Conservation (phyloP, 2,329 filamentous ascomycete genomes). For the Aspergillus pseudotamarii region DNA sequence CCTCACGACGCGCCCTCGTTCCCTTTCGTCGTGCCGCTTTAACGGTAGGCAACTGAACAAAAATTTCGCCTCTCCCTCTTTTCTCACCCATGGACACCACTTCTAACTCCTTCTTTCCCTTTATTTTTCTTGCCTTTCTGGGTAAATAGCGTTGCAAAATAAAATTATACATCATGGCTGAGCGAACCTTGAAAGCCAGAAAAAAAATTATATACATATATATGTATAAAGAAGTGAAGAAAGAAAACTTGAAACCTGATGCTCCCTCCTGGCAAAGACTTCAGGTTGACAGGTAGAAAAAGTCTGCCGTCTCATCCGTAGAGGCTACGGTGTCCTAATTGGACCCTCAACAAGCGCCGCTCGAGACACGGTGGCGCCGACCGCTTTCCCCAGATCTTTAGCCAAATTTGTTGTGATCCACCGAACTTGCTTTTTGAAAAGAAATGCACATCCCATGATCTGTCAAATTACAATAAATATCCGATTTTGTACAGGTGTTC, state of each 20-base stretch:
- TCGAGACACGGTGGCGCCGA: constrained; percentile 8
- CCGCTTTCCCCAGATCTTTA: constrained; percentile 22
- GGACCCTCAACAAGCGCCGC: constrained; percentile 9
- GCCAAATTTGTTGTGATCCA: constrained; percentile 23
- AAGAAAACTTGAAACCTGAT: not conserved
- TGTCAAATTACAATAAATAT: constrained; percentile 4
- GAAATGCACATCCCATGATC: constrained; percentile 3
- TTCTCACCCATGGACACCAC: constrained; percentile 7
- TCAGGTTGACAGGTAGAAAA: not conserved
- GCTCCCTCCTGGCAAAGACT: not conserved
- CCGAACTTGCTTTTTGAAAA: constrained; percentile 9
- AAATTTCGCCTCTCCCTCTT: constrained; percentile 26
- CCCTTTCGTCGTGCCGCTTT: constrained; percentile 38
- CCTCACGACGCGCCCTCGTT: constrained; percentile 29
- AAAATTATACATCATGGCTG: not conserved
- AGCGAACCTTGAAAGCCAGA: not conserved
- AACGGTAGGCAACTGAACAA: constrained; percentile 37
- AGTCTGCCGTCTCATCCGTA: not conserved
- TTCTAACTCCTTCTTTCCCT: constrained; percentile 1
- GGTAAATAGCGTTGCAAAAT: not conserved
- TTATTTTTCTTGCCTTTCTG: constrained; percentile 3
- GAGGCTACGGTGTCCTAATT: constrained; percentile 15
- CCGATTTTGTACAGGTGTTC: not conserved
- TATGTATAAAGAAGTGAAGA: not conserved
- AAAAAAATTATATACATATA: not conserved